These are phyloP conservation scores for Aspergillus amoenus DNA, from an alignment of 2,329 filamentous ascomycete species.

Conservation along the genomic window DNA sequence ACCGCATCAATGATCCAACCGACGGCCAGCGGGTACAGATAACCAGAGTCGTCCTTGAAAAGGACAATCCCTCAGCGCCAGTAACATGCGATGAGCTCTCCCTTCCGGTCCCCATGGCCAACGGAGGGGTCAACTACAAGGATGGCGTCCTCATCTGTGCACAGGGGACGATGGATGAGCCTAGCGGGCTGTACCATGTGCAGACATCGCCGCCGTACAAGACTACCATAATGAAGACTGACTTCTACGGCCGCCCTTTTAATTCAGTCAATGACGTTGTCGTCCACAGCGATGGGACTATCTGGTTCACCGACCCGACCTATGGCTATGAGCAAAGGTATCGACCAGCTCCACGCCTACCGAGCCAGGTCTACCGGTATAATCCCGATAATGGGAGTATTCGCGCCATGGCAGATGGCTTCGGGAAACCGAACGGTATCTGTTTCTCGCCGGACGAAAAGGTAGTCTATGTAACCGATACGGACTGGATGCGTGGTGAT, in stretches of 20 bases:
- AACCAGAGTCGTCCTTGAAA: slow-evolving; percentile 14
- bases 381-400: slow-evolving; percentile 34
- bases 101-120: slow-evolving; percentile 45
- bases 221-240: slow-evolving; percentile 26
- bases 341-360: slow-evolving; percentile 34
- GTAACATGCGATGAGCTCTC: slow-evolving; percentile 24
- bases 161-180: slow-evolving; percentile 32
- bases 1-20: slow-evolving; percentile 21
- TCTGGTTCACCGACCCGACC: slow-evolving; percentile 42
- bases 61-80: background rate
- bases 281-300: slow-evolving; percentile 31
- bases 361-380: slow-evolving; percentile 42
- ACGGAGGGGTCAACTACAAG: slow-evolving; percentile 51
- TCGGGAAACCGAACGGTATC: slow-evolving; percentile 45
- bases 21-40: slow-evolving; percentile 25
- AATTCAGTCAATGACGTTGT: slow-evolving; percentile 43
- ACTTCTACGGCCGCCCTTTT: slow-evolving; percentile 39
- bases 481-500: slow-evolving; percentile 29
- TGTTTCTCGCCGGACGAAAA: slow-evolving; percentile 42
- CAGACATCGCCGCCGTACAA: slow-evolving; percentile 19
- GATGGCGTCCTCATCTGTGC: slow-evolving; percentile 44
- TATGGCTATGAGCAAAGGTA: slow-evolving; percentile 38
- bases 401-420: slow-evolving; percentile 39
- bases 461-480: slow-evolving; percentile 44
- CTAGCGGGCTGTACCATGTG: slow-evolving; percentile 19